Percentiles rank a stretch among this genome's conserved stretches.
phyloP scores from a whole-genome alignment of 495 filamentous ascomycete genomes.

The Emericellopsis terricola region DNA sequence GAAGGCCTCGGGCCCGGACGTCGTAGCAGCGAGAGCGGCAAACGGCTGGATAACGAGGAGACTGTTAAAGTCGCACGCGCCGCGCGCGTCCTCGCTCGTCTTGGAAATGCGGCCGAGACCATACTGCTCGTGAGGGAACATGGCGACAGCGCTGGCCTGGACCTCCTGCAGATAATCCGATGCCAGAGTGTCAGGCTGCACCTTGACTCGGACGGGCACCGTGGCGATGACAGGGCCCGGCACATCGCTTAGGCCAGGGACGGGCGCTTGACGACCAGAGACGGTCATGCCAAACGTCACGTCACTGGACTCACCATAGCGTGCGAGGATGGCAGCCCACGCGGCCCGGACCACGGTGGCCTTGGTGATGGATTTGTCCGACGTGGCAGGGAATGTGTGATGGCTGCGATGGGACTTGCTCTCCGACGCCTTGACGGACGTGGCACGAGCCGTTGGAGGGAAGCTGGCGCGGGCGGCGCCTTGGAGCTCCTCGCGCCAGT shows the following conservation, averaged over 20 bases:
- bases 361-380: constrained; percentile 15
- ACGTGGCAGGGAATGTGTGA: no score
- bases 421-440: constrained; percentile 1
- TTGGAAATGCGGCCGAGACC: constrained; percentile 23
- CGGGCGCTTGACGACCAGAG: constrained; percentile 30
- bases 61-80: background rate
- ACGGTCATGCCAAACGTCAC: constrained; percentile 30
- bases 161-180: constrained; percentile 7
- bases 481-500: background rate
- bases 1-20: no score
- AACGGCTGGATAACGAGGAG: background rate
- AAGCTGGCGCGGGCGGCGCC: background rate
- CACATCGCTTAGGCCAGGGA: constrained; percentile 29
- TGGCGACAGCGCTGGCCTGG: constrained; percentile 15
- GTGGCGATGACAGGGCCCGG: constrained; percentile 37
- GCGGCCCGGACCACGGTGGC: constrained; percentile 26
- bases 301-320: constrained; percentile 18
- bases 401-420: no score
- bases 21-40: no score
- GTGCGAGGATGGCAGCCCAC: constrained; percentile 22
- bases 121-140: constrained; percentile 25
- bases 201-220: no score
- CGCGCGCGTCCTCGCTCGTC: background rate
- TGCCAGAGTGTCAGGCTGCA: constrained; percentile 3
- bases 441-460: background rate